phyloP scores from a whole-genome alignment of 2,329 filamentous ascomycete species.

The Alternaria arbusti region DNA sequence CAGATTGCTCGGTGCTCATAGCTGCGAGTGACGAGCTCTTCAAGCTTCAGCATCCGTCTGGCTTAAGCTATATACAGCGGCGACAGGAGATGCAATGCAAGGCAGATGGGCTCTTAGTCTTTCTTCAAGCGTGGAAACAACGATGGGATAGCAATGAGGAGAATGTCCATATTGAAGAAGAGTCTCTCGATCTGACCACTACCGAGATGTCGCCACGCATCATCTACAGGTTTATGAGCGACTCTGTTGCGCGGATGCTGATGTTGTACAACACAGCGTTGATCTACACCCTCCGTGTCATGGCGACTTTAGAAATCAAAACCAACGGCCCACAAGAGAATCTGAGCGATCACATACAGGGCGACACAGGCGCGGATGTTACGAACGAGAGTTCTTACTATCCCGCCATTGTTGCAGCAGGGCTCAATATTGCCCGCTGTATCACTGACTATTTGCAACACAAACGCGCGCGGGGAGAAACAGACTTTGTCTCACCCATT shows the following conservation, averaged over 20 bases:
- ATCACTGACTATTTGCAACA: constrained; percentile 25
- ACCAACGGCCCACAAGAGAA: not conserved
- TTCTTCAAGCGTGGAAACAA: constrained; percentile 14
- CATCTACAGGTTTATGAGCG: constrained; percentile 10
- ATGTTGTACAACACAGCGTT: constrained; percentile 40
- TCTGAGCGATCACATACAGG: not conserved
- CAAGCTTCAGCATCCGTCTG: not conserved
- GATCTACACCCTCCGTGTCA: constrained; percentile 32
- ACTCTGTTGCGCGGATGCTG: constrained; percentile 18
- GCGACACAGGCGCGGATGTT: not conserved
- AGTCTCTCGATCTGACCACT: not conserved
- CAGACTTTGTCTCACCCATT: constrained; percentile 17
- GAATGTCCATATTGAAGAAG: constrained; percentile 2
- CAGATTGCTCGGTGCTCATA: constrained; percentile 36
- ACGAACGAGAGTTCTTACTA: not conserved
- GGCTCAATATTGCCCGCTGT: constrained; percentile 27
- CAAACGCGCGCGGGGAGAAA: constrained; percentile 6
- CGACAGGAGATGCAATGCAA: not conserved
- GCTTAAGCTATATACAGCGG: not conserved
- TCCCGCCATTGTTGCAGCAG: constrained; percentile 16
- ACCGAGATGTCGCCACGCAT: not conserved
- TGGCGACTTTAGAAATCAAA: constrained; percentile 15
- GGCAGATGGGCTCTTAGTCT: not conserved
- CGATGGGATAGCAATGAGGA: constrained; percentile 11
- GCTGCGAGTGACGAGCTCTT: constrained; percentile 18